phyloP scores from a whole-genome alignment of 169 alveolate genomes.

The Haemoproteus tartakovskyi region DNA sequence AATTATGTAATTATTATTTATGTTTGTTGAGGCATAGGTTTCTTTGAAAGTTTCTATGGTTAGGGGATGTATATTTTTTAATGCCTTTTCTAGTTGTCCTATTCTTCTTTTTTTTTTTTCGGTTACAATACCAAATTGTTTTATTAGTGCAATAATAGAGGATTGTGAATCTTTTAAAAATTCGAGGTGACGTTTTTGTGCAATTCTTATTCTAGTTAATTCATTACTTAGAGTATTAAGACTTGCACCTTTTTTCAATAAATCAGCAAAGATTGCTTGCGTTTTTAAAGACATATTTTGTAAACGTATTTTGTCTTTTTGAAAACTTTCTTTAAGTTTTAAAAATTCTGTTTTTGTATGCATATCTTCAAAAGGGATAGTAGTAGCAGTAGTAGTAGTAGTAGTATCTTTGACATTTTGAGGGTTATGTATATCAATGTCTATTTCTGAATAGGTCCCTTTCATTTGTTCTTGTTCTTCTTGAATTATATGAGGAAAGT shows the following conservation, averaged over 20 bases:
- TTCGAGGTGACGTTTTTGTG: slow-evolving; percentile 1
- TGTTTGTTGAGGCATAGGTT: slow-evolving; percentile 19
- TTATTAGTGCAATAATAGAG: slow-evolving; percentile 1
- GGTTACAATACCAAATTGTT: slow-evolving; percentile 42
- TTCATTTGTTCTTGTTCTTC: neutral
- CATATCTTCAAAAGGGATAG: neutral
- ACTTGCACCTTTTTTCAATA: slow-evolving; percentile 6
- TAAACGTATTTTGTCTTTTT: slow-evolving; percentile 3
- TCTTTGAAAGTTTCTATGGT: slow-evolving; percentile 33
- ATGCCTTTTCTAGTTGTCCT: slow-evolving; percentile 27
- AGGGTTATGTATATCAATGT: neutral
- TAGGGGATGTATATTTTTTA: slow-evolving; percentile 10
- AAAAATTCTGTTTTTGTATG: neutral
- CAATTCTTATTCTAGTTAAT: slow-evolving; percentile 9
- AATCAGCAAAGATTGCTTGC: slow-evolving; percentile 23
- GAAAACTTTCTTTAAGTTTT: slow-evolving; percentile 19
- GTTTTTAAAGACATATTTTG: slow-evolving; percentile 12
- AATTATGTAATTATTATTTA: slow-evolving; percentile 41
- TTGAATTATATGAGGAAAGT: neutral
- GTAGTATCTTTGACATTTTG: neutral
- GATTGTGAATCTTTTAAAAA: slow-evolving; percentile 10
- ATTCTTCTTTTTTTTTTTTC: slow-evolving; percentile 12
- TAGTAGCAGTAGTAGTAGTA: too few species aligned
- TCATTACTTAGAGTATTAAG: slow-evolving; percentile 6
- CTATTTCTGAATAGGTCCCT: neutral